These are phyloP conservation scores for Exobasidium rhododendri DNA, from an alignment of 1,284 basidiomycete species.

Conservation along the genomic window DNA sequence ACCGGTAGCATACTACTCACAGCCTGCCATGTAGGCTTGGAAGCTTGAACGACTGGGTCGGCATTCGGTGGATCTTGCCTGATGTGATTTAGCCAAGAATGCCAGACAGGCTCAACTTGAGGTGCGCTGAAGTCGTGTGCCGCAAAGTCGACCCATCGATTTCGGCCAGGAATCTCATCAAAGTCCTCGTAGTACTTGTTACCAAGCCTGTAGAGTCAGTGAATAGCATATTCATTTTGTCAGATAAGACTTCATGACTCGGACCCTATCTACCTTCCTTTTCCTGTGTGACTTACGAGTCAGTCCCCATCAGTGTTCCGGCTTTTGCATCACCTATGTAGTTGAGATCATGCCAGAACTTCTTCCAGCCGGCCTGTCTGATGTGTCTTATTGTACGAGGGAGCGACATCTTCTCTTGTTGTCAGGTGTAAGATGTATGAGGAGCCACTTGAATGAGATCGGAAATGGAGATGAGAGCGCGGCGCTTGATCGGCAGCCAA, in stretches of 20 bases:
- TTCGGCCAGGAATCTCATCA: conserved; percentile 44
- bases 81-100: conserved; percentile 50
- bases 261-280: background rate
- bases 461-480: too few relatives aligned
- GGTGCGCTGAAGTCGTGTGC: conserved; percentile 45
- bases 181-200: conserved; percentile 54
- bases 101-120: conserved; percentile 51
- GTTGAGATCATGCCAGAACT: conserved; percentile 49
- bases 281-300: conserved; percentile 20
- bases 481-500: too few relatives aligned
- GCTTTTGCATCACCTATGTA: conserved; percentile 54
- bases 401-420: conserved; percentile 43
- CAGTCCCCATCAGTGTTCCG: conserved; percentile 48
- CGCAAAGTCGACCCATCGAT: conserved; percentile 51
- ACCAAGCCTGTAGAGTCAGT: conserved; percentile 28
- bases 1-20: too few relatives aligned
- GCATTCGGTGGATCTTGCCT: conserved; percentile 38
- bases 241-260: background rate
- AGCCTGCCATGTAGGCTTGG: conserved; percentile 40
- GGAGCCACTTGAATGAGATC: too few relatives aligned
- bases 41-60: conserved; percentile 32
- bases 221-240: background rate
- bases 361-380: conserved; percentile 35
- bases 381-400: conserved; percentile 46
- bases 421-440: too few relatives aligned